These are phyloP conservation scores for Corymbia calophylla DNA, from an alignment of 441 rosid species.

Conservation along the genomic window DNA sequence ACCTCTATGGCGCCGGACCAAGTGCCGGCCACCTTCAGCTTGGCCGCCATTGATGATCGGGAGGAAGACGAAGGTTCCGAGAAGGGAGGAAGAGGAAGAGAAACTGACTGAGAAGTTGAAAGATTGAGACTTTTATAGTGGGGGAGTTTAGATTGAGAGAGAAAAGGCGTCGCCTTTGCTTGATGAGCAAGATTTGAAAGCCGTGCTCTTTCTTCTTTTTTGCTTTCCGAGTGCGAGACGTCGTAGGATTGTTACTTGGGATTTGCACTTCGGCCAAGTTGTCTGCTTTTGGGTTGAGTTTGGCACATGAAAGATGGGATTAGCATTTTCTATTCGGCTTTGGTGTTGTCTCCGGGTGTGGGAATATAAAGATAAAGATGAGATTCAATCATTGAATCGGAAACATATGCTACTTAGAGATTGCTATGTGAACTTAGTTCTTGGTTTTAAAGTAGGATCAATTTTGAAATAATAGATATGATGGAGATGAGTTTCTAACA, in stretches of 20 bases:
- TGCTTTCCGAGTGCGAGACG: background rate
- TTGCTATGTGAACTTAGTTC: background rate
- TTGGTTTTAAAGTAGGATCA: rapidly evolving
- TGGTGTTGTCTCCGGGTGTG: too few species aligned
- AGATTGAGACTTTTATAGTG: background rate
- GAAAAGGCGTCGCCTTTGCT: background rate
- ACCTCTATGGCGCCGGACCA: slow-evolving; percentile 78
- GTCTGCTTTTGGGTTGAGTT: background rate
- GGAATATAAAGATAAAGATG: background rate
- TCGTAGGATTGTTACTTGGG: background rate
- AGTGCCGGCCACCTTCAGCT: slow-evolving; percentile 72
- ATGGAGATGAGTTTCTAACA: background rate
- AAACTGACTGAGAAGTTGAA: background rate
- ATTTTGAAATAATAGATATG: rapidly evolving
- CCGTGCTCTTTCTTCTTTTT: background rate
- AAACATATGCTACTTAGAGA: background rate
- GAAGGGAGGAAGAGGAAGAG: background rate
- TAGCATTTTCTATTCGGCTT: background rate
- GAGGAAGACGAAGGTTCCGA: background rate
- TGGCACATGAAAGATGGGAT: background rate
- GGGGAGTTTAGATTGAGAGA: background rate
- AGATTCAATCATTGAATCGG: rapidly evolving
- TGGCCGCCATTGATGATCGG: slow-evolving; percentile 41
- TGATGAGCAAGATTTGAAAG: background rate
- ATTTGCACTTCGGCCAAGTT: background rate